A percentile compares a stretch with the other conserved stretches of the same genome.
Evolutionary conservation across 176 grass and related monocot genomes (phyloP).

Genomic region (Carex myosuroides): DNA sequence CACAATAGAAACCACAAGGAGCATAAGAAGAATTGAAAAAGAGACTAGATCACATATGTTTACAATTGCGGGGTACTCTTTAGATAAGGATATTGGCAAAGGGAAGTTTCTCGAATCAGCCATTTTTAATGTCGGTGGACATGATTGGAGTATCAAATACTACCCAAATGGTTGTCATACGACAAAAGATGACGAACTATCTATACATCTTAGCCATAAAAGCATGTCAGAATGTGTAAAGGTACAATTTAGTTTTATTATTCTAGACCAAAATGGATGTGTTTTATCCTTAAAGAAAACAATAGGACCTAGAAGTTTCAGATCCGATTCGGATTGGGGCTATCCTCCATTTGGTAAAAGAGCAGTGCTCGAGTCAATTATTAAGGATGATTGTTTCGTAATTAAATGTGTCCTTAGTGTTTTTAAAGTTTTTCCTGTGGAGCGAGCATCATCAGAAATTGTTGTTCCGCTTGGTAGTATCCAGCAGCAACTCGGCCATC

Average conservation of each 20-base stretch:
- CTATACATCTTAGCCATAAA: background rate
- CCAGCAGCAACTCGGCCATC: background rate
- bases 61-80: background rate
- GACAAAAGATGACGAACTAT: too few species aligned
- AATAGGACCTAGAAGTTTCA: too few species aligned
- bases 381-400: slow-evolving; percentile 15
- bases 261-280: background rate
- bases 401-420: slow-evolving; percentile 9
- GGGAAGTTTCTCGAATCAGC: background rate
- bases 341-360: background rate
- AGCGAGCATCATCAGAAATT: background rate
- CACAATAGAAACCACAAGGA: background rate
- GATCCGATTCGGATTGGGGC: background rate
- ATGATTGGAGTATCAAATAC: slow-evolving; percentile 1
- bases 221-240: background rate
- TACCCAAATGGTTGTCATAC: background rate
- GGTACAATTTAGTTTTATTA: background rate
- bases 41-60: background rate
- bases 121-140: slow-evolving; percentile 1
- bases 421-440: background rate
- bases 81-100: background rate
- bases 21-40: background rate
- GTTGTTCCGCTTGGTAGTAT: slow-evolving; percentile 1
- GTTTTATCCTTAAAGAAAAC: too few species aligned
- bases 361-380: background rate